Conservation (phyloP, 106 monocot species). For the Apostasia shenzhenica region DNA sequence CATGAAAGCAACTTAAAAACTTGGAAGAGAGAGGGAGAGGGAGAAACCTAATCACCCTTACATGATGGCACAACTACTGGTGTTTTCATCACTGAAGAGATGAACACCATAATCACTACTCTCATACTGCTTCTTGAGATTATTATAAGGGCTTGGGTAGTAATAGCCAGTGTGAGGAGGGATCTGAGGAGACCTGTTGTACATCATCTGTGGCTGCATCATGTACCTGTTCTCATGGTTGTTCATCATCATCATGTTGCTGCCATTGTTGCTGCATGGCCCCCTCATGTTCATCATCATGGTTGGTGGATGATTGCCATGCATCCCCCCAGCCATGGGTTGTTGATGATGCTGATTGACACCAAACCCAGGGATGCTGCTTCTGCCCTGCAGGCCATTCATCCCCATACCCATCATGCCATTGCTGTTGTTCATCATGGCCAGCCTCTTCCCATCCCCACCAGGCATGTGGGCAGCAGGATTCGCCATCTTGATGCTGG, state of each 20-base stretch:
- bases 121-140: conserved; percentile 15
- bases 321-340: conserved; percentile 6
- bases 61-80: conserved; percentile 71
- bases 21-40: too few relatives aligned
- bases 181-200: conserved; percentile 58
- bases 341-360: conserved; percentile 9
- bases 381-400: conserved; percentile 1
- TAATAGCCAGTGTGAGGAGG: conserved; percentile 65
- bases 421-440: conserved; percentile 17
- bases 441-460: conserved; percentile 6
- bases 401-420: not conserved
- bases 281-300: conserved; percentile 46
- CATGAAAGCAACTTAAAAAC: not conserved
- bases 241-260: conserved; percentile 27
- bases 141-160: conserved; percentile 24
- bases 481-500: conserved; percentile 6
- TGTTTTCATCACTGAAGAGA: conserved; percentile 92
- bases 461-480: conserved; percentile 11
- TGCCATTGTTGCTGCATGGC: conserved; percentile 15
- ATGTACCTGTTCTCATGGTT: conserved; percentile 17
- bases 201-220: conserved; percentile 69
- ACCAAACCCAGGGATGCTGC: not conserved
- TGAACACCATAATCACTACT: conserved; percentile 37
- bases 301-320: conserved; percentile 12
- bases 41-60: conserved; percentile 10